Conservation (phyloP, 106 monocot species). For the Acanthochlamys bracteata region DNA sequence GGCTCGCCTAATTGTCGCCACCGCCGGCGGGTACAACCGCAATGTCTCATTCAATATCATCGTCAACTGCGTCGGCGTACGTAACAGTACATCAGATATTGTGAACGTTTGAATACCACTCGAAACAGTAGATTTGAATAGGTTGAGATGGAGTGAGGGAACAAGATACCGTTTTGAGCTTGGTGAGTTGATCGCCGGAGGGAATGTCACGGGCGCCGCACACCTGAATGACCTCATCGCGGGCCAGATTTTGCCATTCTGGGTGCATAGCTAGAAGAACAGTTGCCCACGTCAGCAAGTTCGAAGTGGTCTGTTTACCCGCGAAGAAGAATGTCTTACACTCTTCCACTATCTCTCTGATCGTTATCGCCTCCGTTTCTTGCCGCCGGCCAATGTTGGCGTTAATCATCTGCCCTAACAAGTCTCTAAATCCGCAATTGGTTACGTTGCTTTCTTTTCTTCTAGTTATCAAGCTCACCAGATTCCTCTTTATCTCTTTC, state of each 20-base stretch:
- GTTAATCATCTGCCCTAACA: conserved; percentile 65
- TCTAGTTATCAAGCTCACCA: conserved; percentile 37
- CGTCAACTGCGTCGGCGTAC: conserved; percentile 18
- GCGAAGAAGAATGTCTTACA: conserved; percentile 98
- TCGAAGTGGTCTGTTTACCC: conserved; percentile 82
- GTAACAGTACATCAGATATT: neutral
- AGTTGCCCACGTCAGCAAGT: conserved; percentile 78
- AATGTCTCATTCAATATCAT: conserved; percentile 56
- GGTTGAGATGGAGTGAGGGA: no score
- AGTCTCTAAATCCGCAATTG: conserved; percentile 28
- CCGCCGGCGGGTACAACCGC: conserved; percentile 50
- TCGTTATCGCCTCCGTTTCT: conserved; percentile 7
- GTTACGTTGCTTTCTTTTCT: conserved; percentile 17
- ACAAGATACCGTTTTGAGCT: conserved; percentile 64
- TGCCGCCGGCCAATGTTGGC: conserved; percentile 11
- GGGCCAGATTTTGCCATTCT: conserved; percentile 73
- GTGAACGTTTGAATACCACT: neutral
- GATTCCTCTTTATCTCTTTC: conserved; percentile 43
- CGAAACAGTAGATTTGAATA: neutral
- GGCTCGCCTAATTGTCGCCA: conserved; percentile 31
- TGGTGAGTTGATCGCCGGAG: conserved; percentile 51
- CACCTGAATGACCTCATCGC: conserved; percentile 58
- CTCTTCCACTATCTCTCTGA: conserved; percentile 68
- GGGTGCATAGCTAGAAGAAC: conserved; percentile 82
- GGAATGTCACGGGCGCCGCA: conserved; percentile 62